phyloP scores from a whole-genome alignment of 1,284 basidiomycete species.

The Coniophora puteana region DNA sequence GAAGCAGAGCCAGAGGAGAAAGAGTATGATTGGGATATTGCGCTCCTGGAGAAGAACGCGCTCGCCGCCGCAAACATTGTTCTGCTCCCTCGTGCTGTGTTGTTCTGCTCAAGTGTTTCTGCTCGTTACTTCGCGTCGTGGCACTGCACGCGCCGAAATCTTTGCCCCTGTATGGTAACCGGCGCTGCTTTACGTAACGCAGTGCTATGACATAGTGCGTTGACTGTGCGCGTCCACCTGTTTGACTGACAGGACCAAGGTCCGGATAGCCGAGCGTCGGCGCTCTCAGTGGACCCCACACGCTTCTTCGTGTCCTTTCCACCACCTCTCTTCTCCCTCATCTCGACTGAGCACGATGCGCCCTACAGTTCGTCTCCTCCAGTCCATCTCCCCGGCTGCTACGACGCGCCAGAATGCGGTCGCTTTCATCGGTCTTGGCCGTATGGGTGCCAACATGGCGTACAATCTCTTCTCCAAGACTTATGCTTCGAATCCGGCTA shows the following conservation, averaged over 20 bases:
- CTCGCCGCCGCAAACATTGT: slow-evolving; percentile 85
- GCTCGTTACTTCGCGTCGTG: slow-evolving; percentile 3
- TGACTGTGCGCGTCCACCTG: too few relatives aligned
- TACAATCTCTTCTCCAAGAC: slow-evolving; percentile 76
- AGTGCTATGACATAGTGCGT: not conserved
- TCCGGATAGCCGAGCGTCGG: not conserved
- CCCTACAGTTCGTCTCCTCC: slow-evolving; percentile 39
- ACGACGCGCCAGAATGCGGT: slow-evolving; percentile 46
- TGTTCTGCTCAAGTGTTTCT: not conserved
- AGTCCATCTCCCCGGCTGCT: slow-evolving; percentile 16
- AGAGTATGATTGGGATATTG: slow-evolving; percentile 82
- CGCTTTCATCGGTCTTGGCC: slow-evolving; percentile 77
- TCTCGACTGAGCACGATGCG: slow-evolving; percentile 15
- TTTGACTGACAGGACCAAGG: not conserved
- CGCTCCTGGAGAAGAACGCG: slow-evolving; percentile 85
- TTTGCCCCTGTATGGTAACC: slow-evolving; percentile 1
- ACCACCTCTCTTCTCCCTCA: not conserved
- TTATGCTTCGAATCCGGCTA: slow-evolving; percentile 40
- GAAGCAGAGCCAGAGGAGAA: too few relatives aligned
- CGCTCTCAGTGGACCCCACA: not conserved
- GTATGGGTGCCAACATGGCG: slow-evolving; percentile 85
- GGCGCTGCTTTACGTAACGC: not conserved
- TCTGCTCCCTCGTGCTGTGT: slow-evolving; percentile 6
- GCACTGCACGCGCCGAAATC: not conserved
- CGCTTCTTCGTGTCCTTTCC: not conserved